phyloP scores from a whole-genome alignment of 2,329 filamentous ascomycete species.

The Epicoccum nigrum region DNA sequence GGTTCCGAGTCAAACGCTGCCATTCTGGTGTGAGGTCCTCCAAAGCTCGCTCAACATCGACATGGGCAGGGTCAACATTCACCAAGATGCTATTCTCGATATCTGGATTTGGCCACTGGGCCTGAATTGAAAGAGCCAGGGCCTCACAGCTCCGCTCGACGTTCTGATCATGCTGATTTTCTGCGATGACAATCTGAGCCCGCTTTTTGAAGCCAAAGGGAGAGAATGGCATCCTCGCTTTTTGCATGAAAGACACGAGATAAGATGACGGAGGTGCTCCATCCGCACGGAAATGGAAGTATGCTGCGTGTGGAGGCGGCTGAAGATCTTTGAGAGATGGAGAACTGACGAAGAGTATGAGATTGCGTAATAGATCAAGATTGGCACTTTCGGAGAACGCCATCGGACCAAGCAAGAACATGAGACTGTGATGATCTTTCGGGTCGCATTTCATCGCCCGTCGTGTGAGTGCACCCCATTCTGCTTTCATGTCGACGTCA shows the following conservation, averaged over 20 bases:
- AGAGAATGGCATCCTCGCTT: constrained; percentile 39
- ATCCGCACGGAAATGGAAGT: constrained; percentile 44
- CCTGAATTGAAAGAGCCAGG: constrained; percentile 50
- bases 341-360: constrained; percentile 55
- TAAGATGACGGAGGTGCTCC: constrained; percentile 29
- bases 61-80: constrained; percentile 27
- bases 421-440: constrained; percentile 46
- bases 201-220: constrained; percentile 32
- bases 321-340: constrained; percentile 47
- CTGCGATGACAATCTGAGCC: constrained; percentile 37
- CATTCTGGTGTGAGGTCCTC: constrained; percentile 54
- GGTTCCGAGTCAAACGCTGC: constrained; percentile 57
- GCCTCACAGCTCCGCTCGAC: constrained; percentile 39
- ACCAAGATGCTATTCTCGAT: constrained; percentile 41
- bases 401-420: constrained; percentile 56
- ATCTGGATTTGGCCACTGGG: constrained; percentile 48
- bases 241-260: constrained; percentile 13
- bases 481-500: constrained; percentile 41
- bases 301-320: constrained; percentile 44
- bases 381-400: constrained; percentile 50
- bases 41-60: constrained; percentile 51
- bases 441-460: constrained; percentile 37
- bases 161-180: constrained; percentile 27
- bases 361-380: constrained; percentile 50
- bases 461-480: constrained; percentile 55